Evolutionary conservation across 345 rosid genomes (phyloP), one percentile per base, ranked within the genome.

Genomic region (Eutrema yunnanense): DNA sequence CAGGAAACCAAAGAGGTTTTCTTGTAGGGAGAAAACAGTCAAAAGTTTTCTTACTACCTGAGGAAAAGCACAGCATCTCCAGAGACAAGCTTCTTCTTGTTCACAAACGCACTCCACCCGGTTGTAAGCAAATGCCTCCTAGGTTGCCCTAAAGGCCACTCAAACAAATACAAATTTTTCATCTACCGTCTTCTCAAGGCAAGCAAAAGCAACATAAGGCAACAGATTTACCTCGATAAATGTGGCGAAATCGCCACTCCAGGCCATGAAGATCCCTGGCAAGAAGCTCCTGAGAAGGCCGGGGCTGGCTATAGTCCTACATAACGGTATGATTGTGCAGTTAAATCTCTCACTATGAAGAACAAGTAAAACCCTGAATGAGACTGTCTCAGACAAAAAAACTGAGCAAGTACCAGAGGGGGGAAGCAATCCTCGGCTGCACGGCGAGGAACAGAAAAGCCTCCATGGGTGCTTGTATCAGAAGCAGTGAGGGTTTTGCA

Each of bases 361-460:
- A 71, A 7, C 6, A 27, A n/a, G 6, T 49, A 36, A 37, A 44
- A 22, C n/a, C 26, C 4, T 34, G 57, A 33, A 16, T n/a, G 34
- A 32, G 5, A 32, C 0, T 13, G 58, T 22, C 22, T 41, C 30
- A 54, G 42, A 32, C 32, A 57, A 54, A 22, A 22, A 22, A 22
- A 22, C 26, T 22, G 26, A 22, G 26, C 26, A 22, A 30, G 52
- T 49, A 96, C 99, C 95, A 96, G 78, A 62, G 99, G 97, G 68
- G 97, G 97, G 81, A 96, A 96, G 85, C 99, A 96, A 78, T 96
- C 99, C 77, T 96, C 99, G 2, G 99, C 99, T 59, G 99, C 99
- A 55, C 99, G 87, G 19, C 99, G 90, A 59, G 99, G 99, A 49
- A 96, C 98, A 36, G 98, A 96, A 80, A 96, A 96, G 42, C 99